A percentile compares a stretch with the other conserved stretches of the same genome.
phyloP scores from a whole-genome alignment of 177 flowering plant genomes.

The Telopea speciosissima region DNA sequence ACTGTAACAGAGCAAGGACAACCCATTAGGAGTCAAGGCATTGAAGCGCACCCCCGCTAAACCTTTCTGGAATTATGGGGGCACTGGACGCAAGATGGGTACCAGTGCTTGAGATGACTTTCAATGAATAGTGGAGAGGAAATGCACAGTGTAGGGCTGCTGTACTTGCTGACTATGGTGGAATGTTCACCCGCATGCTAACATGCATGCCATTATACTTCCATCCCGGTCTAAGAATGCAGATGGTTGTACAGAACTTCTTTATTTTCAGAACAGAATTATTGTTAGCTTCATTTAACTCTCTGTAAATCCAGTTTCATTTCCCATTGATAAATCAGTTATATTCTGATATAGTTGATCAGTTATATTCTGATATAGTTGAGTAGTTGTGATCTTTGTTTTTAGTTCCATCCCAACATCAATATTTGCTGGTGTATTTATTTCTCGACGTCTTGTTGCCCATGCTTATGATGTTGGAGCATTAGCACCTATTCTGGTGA shows the following conservation, averaged over 20 bases:
- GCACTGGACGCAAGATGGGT: constrained; percentile 18
- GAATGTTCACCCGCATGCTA: neutral
- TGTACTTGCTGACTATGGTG: neutral
- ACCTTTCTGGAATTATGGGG: constrained; percentile 38
- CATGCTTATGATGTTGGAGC: too few species aligned
- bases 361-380: too few species aligned
- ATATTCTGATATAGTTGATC: too few species aligned
- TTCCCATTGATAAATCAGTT: neutral
- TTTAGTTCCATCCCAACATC: neutral
- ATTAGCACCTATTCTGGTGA: too few species aligned
- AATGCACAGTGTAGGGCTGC: constrained; percentile 3
- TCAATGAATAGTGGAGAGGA: neutral
- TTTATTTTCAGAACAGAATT: neutral
- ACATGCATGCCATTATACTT: neutral
- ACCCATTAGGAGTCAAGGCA: constrained; percentile 68
- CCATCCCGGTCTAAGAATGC: neutral
- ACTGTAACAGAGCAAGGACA: constrained; percentile 58
- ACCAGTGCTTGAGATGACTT: constrained; percentile 29
- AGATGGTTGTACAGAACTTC: constrained; percentile 16
- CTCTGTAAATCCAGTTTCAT: constrained; percentile 18
- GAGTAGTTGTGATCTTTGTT: neutral
- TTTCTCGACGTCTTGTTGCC: too few species aligned
- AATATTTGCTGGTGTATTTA: too few species aligned
- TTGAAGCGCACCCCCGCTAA: constrained; percentile 62
- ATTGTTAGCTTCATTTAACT: neutral